A percentile compares a stretch with the other conserved stretches of the same genome.
Conservation (phyloP, 495 filamentous ascomycete species). For the Copromyces sp. region DNA sequence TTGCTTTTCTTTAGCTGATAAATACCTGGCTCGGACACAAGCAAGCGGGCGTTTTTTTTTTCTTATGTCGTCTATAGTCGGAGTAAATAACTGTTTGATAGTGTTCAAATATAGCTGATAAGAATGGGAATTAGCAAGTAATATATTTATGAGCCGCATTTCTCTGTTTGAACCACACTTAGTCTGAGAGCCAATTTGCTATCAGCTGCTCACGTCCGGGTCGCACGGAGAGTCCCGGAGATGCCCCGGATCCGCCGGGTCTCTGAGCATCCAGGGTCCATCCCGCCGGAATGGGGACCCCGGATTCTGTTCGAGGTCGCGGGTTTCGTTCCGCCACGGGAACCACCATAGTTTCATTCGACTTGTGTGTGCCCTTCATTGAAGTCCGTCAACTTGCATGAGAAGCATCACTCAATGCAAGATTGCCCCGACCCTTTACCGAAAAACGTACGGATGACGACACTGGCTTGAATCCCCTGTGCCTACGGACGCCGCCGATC, state of each 20-base stretch:
- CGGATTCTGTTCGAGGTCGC: not conserved
- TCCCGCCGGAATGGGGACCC: not conserved
- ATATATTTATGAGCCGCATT: not conserved
- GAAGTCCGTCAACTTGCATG: not conserved
- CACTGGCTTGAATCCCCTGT: not conserved
- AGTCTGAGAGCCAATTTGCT: no score
- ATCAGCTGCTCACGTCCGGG: not conserved
- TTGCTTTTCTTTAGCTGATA: not conserved
- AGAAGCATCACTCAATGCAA: not conserved
- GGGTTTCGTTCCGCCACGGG: not conserved
- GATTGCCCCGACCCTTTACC: not conserved
- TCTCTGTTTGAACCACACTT: not conserved
- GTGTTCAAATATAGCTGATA: not conserved
- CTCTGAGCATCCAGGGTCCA: not conserved
- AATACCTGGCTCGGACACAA: not conserved
- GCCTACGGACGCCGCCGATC: not conserved
- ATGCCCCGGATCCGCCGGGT: not conserved
- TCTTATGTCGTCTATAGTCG: not conserved
- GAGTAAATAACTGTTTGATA: not conserved
- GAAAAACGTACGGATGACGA: not conserved
- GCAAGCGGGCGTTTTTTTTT: not conserved
- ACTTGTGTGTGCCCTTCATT: not conserved
- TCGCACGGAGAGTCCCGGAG: not conserved
- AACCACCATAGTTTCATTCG: not conserved
- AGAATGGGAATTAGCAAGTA: not conserved